Evolutionary conservation across 2,329 filamentous ascomycete genomes (phyloP).

Genomic region (Alternaria angustiovoidea): DNA sequence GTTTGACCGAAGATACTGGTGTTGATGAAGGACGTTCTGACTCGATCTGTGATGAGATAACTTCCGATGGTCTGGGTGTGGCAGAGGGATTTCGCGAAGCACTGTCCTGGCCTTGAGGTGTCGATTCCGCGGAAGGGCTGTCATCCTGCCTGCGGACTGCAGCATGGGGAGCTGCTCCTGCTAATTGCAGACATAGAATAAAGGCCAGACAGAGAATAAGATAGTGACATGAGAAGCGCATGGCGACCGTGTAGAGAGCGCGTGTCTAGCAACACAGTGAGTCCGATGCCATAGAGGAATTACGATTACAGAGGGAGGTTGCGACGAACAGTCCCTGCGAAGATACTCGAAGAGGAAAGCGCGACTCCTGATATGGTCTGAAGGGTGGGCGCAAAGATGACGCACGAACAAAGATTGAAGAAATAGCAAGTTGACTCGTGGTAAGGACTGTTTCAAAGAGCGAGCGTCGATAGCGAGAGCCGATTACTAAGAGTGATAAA

Average conservation of each 20-base stretch:
- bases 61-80: slow-evolving; percentile 18
- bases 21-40: slow-evolving; percentile 25
- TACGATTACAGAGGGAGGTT: slow-evolving; percentile 21
- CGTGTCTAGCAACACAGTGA: slow-evolving; percentile 19
- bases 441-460: slow-evolving; percentile 21
- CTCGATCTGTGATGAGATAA: slow-evolving; percentile 21
- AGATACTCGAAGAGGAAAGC: slow-evolving; percentile 14
- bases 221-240: slow-evolving; percentile 37
- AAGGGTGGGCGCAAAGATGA: slow-evolving; percentile 20
- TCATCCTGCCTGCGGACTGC: slow-evolving; percentile 45
- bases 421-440: slow-evolving; percentile 23
- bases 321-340: slow-evolving; percentile 2
- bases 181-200: slow-evolving; percentile 35
- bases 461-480: slow-evolving; percentile 8
- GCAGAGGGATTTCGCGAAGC: slow-evolving; percentile 28
- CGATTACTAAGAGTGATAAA: slow-evolving; percentile 21
- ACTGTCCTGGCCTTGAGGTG: slow-evolving; percentile 19
- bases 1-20: slow-evolving; percentile 17
- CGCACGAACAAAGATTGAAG: slow-evolving; percentile 13
- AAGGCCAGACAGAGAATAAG: slow-evolving; percentile 39
- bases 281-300: slow-evolving; percentile 37
- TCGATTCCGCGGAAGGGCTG: slow-evolving; percentile 21
- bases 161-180: slow-evolving; percentile 30
- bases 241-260: slow-evolving; percentile 25
- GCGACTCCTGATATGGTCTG: slow-evolving; percentile 2